Base-by-base conservation (phyloP, 1,284 basidiomycete genomes). In the Fomitopsis betulina region DNA sequence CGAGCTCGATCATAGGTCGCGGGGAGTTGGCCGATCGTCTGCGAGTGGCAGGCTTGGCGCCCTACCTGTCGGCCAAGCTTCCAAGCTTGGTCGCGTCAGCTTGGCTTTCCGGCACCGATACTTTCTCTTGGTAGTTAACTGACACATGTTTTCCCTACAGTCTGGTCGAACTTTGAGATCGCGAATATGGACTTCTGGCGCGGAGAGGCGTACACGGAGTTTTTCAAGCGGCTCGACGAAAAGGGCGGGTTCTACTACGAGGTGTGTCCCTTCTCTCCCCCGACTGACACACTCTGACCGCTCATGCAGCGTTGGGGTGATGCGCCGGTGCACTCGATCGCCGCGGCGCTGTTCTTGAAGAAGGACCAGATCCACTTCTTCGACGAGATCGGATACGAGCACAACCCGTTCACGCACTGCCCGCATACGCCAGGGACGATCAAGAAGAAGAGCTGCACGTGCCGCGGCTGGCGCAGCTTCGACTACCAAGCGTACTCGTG, bases 101-200 rank as follows among this genome's bases (percentile, higher is more conserved):
- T 37, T 15, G 35, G 35, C 35, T 15, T 15, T 35, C 13, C 35
- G 35, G 35, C 10, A 21, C 42, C 42, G 21, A n/a, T n/a, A n/a
- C n/a, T n/a, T n/a, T n/a, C n/a, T n/a, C n/a, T n/a, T n/a, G n/a
- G 27, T 8, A 8, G 27, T 30, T 3, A 4, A 8, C 43, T 52
- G 27, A 39, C 42, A 0, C 13, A 15, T 25, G 21, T 13, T 19
- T 8, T n/a, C 7, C 3, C 7, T 5, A 9, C 54, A 84, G 85
- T 88, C 76, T 89, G 86, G 86, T 84, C 80, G 63, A 89, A 91
- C 72, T 89, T 91, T 66, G 90, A 93, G 70, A 89, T 93, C 60
- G 91, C 84, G 32, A 77, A 82, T 68, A 77, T 85, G 76, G 77
- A 83, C 51, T 80, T 84, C 67, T 84, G 80, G 78, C 72, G 82